Conservation (phyloP, 192 early-diverging fungal species). For the Backusella parvicylindrica region DNA sequence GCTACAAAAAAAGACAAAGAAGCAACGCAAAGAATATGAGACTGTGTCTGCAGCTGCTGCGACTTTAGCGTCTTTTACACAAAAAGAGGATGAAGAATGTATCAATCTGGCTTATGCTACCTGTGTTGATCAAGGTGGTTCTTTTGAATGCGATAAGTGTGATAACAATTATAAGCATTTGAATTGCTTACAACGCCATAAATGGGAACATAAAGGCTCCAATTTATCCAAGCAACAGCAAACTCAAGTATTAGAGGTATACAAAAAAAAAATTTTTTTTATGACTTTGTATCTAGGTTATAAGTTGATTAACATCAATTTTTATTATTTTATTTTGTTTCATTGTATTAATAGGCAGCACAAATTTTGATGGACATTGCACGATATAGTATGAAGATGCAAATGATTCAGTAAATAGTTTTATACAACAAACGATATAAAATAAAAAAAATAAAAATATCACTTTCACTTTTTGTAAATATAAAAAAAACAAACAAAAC, state of each 20-base stretch:
- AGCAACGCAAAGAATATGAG: conserved; percentile 14
- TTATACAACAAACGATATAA: background rate
- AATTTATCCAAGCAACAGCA: conserved; percentile 16
- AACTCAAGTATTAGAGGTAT: conserved; percentile 26
- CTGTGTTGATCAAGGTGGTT: background rate
- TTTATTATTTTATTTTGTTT: background rate
- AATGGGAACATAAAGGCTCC: background rate
- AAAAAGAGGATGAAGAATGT: conserved; percentile 3
- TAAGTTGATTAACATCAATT: background rate
- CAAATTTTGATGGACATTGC: conserved; percentile 29
- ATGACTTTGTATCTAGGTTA: background rate
- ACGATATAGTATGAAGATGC: conserved; percentile 6
- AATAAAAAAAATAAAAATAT: background rate
- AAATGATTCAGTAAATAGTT: conserved; percentile 12
- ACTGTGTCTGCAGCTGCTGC: conserved; percentile 22
- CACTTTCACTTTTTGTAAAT: background rate
- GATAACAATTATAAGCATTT: background rate
- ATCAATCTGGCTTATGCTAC: background rate
- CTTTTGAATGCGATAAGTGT: background rate
- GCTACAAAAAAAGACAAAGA: conserved; percentile 12
- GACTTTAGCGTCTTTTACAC: conserved; percentile 19
- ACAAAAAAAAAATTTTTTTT: background rate
- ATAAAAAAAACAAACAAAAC: conserved; percentile 5
- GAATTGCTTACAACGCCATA: conserved; percentile 5
- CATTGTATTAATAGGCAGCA: conserved; percentile 20